Conservation (phyloP, 768 basidiomycete genomes). For the Lepiota brunneoincarnata region DNA sequence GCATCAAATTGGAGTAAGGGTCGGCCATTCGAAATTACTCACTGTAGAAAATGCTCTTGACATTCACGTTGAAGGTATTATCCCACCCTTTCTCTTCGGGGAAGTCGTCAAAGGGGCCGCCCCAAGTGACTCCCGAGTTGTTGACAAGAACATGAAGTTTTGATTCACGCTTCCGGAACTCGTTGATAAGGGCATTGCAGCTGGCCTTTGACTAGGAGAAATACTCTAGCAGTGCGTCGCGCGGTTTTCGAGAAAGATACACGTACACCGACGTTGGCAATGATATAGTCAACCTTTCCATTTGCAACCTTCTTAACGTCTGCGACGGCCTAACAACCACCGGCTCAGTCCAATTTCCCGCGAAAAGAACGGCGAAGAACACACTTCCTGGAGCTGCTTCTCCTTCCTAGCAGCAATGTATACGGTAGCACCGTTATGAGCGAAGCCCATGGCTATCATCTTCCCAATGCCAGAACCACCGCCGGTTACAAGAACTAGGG, state of each 20-base stretch:
- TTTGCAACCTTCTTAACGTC: constrained; percentile 60
- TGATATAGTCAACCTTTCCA: constrained; percentile 68
- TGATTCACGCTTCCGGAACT: constrained; percentile 65
- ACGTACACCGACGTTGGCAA: constrained; percentile 74
- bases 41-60: constrained; percentile 86
- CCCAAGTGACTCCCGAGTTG: constrained; percentile 83
- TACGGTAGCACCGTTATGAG: constrained; percentile 83
- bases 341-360: background rate
- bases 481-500: constrained; percentile 75
- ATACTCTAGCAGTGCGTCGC: background rate
- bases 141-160: constrained; percentile 84
- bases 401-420: constrained; percentile 90
- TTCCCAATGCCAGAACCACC: constrained; percentile 83
- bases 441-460: constrained; percentile 81
- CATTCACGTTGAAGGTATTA: constrained; percentile 76
- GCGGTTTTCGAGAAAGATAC: background rate
- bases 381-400: constrained; percentile 69
- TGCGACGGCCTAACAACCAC: constrained; percentile 39
- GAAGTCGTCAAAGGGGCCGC: constrained; percentile 62
- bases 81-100: constrained; percentile 89
- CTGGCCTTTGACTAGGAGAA: constrained; percentile 65
- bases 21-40: constrained; percentile 21
- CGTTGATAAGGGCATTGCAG: constrained; percentile 66
- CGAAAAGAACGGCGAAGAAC: constrained; percentile 14
- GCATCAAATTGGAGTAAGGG: background rate